phyloP scores from a whole-genome alignment of 148 eudicot genomes.

The Camellia lanceoleosa region DNA sequence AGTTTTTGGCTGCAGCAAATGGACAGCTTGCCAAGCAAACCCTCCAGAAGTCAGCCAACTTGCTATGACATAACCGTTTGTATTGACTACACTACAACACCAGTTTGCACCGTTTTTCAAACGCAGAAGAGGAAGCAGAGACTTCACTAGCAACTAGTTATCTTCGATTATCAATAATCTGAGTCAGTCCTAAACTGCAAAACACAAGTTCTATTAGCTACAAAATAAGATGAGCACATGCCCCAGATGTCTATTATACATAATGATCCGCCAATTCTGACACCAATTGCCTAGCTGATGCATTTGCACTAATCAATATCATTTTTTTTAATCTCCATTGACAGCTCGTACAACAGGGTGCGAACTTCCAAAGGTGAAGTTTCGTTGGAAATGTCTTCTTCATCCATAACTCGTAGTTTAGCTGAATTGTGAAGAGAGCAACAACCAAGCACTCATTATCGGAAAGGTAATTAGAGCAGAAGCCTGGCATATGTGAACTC shows the following conservation, averaged over 20 bases:
- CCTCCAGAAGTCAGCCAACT: too few relatives aligned
- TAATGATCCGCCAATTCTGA: neutral
- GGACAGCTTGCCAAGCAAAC: too few relatives aligned
- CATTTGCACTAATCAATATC: neutral
- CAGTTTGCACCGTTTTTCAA: too few relatives aligned
- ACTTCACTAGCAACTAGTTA: neutral
- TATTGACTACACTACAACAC: too few relatives aligned
- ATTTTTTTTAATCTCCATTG: too few relatives aligned
- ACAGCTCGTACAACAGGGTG: too few relatives aligned
- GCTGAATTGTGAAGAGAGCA: constrained; percentile 43
- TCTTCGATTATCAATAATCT: neutral
- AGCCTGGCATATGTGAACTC: constrained; percentile 42
- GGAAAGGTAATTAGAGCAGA: constrained; percentile 61
- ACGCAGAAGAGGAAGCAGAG: neutral
- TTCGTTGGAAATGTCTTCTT: neutral
- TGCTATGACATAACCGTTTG: too few relatives aligned
- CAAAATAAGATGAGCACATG: neutral
- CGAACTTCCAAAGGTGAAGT: neutral
- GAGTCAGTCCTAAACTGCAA: neutral
- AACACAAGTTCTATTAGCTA: neutral
- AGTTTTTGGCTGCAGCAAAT: too few relatives aligned
- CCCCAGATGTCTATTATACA: neutral
- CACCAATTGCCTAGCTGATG: neutral
- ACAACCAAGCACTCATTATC: constrained; percentile 49
- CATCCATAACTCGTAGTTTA: constrained; percentile 12